These are phyloP conservation scores for Anisodus tanguticus DNA, from an alignment of 257 asterid species.

Conservation along the genomic window DNA sequence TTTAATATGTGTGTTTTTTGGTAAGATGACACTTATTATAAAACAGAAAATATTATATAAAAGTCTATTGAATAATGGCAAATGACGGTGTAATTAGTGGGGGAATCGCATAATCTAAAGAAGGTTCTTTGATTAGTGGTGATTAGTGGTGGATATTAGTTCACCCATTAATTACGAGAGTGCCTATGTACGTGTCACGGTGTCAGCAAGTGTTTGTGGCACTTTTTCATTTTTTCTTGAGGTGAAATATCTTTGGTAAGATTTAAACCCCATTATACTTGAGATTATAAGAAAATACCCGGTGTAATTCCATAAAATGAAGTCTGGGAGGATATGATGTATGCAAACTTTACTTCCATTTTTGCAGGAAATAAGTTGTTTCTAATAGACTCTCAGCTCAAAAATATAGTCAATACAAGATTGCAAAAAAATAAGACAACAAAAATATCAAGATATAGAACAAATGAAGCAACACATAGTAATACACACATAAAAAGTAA, in stretches of 20 bases:
- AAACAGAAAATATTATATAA: neutral
- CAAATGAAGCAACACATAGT: no score
- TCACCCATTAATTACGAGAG: neutral
- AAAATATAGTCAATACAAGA: no score
- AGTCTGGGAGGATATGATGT: no score
- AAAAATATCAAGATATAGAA: no score
- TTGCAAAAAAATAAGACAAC: no score
- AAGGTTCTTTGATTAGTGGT: neutral
- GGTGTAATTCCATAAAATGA: no score
- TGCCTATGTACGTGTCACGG: neutral
- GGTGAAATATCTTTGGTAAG: neutral
- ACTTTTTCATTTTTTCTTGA: neutral
- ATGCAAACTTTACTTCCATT: no score
- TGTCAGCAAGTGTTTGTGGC: neutral
- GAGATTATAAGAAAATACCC: neutral
- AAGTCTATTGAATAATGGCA: neutral
- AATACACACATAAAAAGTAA: no score
- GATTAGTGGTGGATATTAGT: constrained; percentile 26
- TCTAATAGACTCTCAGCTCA: no score
- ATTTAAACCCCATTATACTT: neutral
- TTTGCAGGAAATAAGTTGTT: no score
- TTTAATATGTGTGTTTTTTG: no score
- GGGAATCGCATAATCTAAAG: neutral
- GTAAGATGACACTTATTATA: no score
- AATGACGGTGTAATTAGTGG: neutral